Conservation (phyloP, 345 rosid species). For the Syzygium aqueum region DNA sequence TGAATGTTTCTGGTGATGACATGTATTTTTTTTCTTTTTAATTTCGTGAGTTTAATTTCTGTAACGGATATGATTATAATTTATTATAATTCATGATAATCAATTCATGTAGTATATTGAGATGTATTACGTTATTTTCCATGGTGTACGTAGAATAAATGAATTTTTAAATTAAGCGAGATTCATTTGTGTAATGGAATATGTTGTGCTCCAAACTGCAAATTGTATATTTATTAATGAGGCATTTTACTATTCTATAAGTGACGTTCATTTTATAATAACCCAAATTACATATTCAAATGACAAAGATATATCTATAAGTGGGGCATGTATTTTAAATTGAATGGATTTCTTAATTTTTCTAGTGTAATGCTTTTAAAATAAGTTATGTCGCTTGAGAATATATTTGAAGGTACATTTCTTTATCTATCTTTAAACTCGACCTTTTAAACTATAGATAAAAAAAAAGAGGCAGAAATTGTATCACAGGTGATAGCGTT, state of each 20-base stretch:
- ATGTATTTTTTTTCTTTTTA: no score
- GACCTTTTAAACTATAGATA: no score
- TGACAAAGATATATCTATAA: not conserved
- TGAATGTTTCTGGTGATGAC: no score
- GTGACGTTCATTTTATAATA: not conserved
- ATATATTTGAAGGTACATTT: no score
- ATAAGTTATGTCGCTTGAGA: no score
- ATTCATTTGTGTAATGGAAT: not conserved
- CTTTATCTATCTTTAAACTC: no score
- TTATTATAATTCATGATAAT: not conserved
- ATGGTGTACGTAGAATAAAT: not conserved
- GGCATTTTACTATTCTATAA: not conserved
- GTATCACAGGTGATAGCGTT: no score
- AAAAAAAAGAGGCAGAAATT: no score
- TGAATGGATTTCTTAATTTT: no score
- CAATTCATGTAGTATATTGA: accelerated
- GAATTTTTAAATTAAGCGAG: not conserved
- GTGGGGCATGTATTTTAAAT: not conserved
- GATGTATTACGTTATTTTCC: not conserved
- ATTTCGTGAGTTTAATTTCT: not conserved
- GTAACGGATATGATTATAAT: not conserved
- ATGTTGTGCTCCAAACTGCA: not conserved
- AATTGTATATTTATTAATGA: not conserved
- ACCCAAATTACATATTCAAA: not conserved
- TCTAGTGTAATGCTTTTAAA: no score